Evolutionary conservation across 176 grass and related monocot genomes (phyloP), one percentile per base, ranked within the genome.

Genomic region (Rhynchospora breviuscula): DNA sequence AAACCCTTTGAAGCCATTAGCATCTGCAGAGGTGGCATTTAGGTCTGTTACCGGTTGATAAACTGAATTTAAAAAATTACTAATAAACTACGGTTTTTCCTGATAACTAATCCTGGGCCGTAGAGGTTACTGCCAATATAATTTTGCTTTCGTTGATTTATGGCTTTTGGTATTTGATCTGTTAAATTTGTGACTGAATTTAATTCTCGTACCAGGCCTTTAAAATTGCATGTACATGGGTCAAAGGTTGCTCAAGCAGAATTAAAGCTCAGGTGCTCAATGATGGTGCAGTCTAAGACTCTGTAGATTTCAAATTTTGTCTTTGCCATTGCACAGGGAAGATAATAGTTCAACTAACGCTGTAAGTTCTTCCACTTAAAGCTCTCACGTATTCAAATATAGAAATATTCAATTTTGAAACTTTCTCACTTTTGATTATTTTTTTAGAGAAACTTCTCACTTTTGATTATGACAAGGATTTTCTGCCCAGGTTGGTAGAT

Each of bases 221-320:
- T 77, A 6, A 11, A 17, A 70, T 22, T 77, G 73, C 51, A 77
- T 77, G 49, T 77, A 77, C 48, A 29, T 49, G 23, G 22, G 23
- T 1, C 15, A 33, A 77, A 77, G 25, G 51, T 77, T 77, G 73
- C 73, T 31, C 73, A 49, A 53, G 44, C 9, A 54, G 49, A 56
- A 56, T 56, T 77, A 77, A 23, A 56, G 51, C 31, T 77, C 15
- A 77, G 73, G 51, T 31, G 49, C 49, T 56, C 13, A 77, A 31
- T 77, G 49, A 56, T 77, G 23, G 49, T 77, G 73, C 49, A 54
- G 73, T 29, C 3, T 29, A 31, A 53, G 49, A 56, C 48, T 25
- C 33, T 56, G 73, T 77, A 77, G 73, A 77, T 77, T 54, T 54
- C 13, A 77, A 53, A 47, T 77, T 70, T 70, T 53, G 73, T 77